Evolutionary conservation across 2,329 filamentous ascomycete genomes (phyloP).

Genomic region (Verticillium dahliae): DNA sequence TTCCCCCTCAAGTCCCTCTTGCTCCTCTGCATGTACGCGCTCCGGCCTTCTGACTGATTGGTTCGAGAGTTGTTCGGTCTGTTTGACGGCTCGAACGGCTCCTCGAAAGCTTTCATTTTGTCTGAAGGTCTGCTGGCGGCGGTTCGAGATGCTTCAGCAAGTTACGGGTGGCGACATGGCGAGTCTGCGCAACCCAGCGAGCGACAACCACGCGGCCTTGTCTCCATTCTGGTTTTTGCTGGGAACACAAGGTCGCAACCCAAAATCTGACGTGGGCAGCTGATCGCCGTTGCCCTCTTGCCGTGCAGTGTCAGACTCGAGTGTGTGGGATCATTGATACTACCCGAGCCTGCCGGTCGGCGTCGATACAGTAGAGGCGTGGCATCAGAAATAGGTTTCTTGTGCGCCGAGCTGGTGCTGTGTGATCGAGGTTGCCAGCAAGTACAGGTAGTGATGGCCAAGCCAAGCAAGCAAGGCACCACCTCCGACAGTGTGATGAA

Average conservation of each 20-base stretch:
- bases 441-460: too few relatives aligned
- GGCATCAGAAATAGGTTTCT: too few relatives aligned
- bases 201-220: not conserved
- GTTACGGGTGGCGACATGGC: not conserved
- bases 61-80: not conserved
- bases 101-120: not conserved
- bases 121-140: not conserved
- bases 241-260: not conserved
- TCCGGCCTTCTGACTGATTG: not conserved
- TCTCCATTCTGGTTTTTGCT: not conserved
- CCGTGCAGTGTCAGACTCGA: not conserved
- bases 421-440: too few relatives aligned
- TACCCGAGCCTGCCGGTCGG: too few relatives aligned
- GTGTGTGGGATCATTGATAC: not conserved
- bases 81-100: not conserved
- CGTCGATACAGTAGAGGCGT: too few relatives aligned
- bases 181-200: not conserved
- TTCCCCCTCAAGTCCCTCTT: too few relatives aligned
- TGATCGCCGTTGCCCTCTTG: not conserved
- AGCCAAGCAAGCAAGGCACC: too few relatives aligned
- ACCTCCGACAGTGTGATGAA: too few relatives aligned
- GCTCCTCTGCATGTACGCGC: not conserved
- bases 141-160: not conserved
- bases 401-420: too few relatives aligned
- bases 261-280: constrained; percentile 10